Evolutionary conservation across 2,329 filamentous ascomycete species (phyloP).

Genomic region (Fusarium bactridioides): DNA sequence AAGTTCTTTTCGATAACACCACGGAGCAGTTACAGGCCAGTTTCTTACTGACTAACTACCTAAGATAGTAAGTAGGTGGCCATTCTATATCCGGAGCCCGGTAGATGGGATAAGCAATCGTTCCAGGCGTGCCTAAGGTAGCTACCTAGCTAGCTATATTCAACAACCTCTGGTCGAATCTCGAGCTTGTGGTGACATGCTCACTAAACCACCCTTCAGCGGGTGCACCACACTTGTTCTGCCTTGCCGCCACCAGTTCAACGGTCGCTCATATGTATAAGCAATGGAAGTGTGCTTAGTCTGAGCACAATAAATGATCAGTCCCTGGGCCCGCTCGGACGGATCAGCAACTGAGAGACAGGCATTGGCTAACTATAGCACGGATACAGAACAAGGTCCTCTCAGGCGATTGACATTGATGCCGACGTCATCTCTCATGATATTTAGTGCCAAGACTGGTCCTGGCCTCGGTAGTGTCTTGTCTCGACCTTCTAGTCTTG

Average conservation of each 20-base stretch:
- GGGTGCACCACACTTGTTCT: background rate
- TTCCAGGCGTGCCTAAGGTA: background rate
- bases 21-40: background rate
- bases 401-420: background rate
- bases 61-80: background rate
- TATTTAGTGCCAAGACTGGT: slow-evolving; percentile 7
- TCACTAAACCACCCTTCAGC: background rate
- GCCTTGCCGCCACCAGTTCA: background rate
- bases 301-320: background rate
- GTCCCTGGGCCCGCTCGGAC: background rate
- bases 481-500: slow-evolving; percentile 29
- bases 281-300: background rate
- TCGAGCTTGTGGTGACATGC: background rate
- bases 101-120: background rate
- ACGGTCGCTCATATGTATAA: background rate
- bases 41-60: background rate
- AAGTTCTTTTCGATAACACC: background rate
- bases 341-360: background rate
- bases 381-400: background rate
- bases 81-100: background rate
- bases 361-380: background rate
- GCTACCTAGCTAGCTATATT: background rate
- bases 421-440: slow-evolving; percentile 26
- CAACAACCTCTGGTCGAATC: background rate
- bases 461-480: slow-evolving; percentile 25